These are phyloP conservation scores for Dittrichia graveolens DNA, from an alignment of 129 eudicot species.

Conservation along the genomic window DNA sequence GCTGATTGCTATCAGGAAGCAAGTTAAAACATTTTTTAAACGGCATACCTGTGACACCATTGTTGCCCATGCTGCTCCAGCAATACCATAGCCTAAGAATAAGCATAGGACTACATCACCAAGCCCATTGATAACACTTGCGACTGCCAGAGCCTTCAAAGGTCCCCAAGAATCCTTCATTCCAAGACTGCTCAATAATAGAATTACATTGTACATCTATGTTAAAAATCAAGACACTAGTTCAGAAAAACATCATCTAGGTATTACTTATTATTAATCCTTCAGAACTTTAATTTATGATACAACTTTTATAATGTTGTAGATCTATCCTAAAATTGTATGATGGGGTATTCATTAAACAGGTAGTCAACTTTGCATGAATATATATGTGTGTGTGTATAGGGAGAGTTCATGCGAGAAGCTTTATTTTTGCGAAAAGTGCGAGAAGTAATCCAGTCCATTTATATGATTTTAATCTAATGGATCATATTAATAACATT, in stretches of 20 bases:
- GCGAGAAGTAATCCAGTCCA: no score
- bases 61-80: constrained; percentile 99
- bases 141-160: constrained; percentile 86
- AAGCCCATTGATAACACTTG: constrained; percentile 73
- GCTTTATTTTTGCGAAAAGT: no score
- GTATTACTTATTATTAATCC: background rate
- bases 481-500: no score
- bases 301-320: background rate
- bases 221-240: constrained; percentile 22
- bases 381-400: no score
- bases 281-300: background rate
- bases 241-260: constrained; percentile 7
- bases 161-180: constrained; percentile 99
- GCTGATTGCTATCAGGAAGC: background rate
- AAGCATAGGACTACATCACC: constrained; percentile 84
- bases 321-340: background rate
- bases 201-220: background rate
- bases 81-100: constrained; percentile 83
- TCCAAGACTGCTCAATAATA: constrained; percentile 70
- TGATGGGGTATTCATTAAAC: background rate
- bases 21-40: background rate
- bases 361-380: constrained; percentile 12
- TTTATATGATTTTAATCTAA: no score
- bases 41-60: constrained; percentile 78
- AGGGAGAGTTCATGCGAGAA: no score